A percentile compares a stretch with the other conserved stretches of the same genome.
phyloP scores from a whole-genome alignment of 306 rosid genomes.

The Carpinus viminea region DNA sequence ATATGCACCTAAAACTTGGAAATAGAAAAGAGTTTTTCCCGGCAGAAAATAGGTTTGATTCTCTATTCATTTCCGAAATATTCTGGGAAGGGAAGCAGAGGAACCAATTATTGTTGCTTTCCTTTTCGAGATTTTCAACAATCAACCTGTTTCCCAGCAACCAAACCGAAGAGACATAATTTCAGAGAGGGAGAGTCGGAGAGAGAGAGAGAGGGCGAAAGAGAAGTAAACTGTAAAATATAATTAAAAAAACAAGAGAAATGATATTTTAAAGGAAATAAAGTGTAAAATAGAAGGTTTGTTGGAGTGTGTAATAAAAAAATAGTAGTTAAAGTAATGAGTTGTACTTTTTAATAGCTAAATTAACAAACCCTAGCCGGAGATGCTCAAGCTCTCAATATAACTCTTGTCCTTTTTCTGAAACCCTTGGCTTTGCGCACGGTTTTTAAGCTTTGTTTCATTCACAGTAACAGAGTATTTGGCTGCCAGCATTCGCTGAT shows the following conservation, averaged over 20 bases:
- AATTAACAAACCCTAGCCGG: no score
- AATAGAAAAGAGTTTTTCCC: background rate
- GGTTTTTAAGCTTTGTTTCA: background rate
- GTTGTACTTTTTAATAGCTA: no score
- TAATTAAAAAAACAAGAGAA: no score
- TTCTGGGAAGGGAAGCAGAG: background rate
- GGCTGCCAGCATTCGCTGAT: background rate
- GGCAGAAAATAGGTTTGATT: background rate
- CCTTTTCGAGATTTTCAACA: background rate
- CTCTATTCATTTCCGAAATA: background rate
- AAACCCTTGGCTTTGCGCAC: background rate
- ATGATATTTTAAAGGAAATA: no score
- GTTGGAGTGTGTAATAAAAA: no score
- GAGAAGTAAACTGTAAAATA: no score
- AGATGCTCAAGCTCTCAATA: background rate
- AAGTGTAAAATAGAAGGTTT: no score
- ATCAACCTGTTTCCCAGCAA: constrained; percentile 16
- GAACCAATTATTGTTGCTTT: background rate
- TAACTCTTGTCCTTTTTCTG: background rate
- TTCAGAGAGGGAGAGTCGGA: background rate
- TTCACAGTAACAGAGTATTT: background rate
- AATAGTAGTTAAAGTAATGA: no score
- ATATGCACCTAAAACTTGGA: background rate
- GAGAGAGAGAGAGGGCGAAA: background rate
- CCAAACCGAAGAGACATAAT: constrained; percentile 3